Percentiles rank a stretch among this genome's conserved stretches.
Conservation (phyloP, 768 basidiomycete species). For the Kockovaella imperatae region DNA sequence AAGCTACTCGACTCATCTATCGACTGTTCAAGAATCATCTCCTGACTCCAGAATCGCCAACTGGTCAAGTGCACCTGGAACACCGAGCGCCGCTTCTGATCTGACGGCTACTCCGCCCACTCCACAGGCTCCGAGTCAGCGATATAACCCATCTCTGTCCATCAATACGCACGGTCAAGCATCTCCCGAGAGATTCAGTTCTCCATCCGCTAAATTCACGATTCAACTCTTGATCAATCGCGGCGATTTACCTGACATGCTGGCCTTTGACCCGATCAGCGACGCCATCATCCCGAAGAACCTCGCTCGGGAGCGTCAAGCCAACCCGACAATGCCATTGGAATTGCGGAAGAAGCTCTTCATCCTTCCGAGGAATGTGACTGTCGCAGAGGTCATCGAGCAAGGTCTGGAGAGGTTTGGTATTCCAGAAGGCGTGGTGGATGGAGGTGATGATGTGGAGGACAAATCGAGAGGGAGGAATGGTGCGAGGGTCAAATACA, state of each 20-base stretch:
- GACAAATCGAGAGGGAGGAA: conserved; percentile 81
- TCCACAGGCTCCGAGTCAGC: conserved; percentile 9
- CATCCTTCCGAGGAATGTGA: conserved; percentile 86
- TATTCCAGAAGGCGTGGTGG: conserved; percentile 92
- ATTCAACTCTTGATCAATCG: conserved; percentile 80
- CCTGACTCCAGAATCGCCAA: conserved; percentile 45
- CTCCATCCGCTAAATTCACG: conserved; percentile 76
- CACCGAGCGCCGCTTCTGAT: background rate
- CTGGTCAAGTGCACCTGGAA: background rate
- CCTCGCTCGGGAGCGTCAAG: conserved; percentile 56
- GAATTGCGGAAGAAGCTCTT: conserved; percentile 52
- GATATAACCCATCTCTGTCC: conserved; percentile 30
- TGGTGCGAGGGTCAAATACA: conserved; percentile 69
- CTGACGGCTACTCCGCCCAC: conserved; percentile 12
- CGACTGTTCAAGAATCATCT: conserved; percentile 45
- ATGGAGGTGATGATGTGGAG: conserved; percentile 96
- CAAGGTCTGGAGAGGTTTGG: conserved; percentile 86
- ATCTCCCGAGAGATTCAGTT: conserved; percentile 44
- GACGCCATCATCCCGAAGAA: conserved; percentile 88
- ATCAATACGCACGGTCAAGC: conserved; percentile 18
- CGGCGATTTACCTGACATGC: conserved; percentile 84
- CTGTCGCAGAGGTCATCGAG: conserved; percentile 94
- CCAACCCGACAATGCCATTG: conserved; percentile 13
- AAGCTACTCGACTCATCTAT: conserved; percentile 37
- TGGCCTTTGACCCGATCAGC: conserved; percentile 85